Percentiles rank a stretch among this genome's conserved stretches.
Evolutionary conservation across 139 green algal genomes (phyloP).

Genomic region (Chlorella vulgaris): DNA sequence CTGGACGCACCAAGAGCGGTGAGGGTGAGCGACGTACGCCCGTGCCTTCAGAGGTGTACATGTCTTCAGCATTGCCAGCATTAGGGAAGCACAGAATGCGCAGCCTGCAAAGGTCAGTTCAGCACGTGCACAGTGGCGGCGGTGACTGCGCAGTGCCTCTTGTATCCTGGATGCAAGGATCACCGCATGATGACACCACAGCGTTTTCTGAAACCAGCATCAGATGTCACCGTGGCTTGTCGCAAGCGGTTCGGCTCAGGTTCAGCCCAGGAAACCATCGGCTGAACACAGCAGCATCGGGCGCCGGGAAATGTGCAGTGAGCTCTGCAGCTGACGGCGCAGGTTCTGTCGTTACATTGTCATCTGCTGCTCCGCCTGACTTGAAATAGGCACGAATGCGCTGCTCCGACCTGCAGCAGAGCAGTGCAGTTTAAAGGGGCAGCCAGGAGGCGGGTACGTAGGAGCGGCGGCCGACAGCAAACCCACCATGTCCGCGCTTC

Average conservation of each 20-base stretch:
- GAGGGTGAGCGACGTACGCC: conserved; percentile 57
- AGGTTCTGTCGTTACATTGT: conserved; percentile 30
- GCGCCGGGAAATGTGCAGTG: conserved; percentile 11
- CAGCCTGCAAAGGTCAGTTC: conserved; percentile 34
- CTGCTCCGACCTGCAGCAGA: neutral
- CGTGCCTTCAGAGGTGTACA: conserved; percentile 87
- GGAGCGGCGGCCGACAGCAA: neutral
- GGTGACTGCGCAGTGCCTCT: neutral
- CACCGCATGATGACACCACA: neutral
- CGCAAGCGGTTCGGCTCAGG: conserved; percentile 42
- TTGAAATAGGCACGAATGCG: neutral
- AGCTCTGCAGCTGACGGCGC: neutral
- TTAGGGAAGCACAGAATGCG: conserved; percentile 76
- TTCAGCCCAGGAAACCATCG: conserved; percentile 65
- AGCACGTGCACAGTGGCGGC: neutral
- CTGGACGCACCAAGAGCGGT: conserved; percentile 70
- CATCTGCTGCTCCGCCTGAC: conserved; percentile 51
- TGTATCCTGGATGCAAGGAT: neutral
- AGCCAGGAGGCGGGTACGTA: neutral
- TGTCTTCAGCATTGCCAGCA: conserved; percentile 86
- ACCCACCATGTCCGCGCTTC: conserved; percentile 20
- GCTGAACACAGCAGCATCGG: conserved; percentile 36
- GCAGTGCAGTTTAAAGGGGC: neutral
- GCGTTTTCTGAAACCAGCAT: neutral
- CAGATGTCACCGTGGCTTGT: conserved; percentile 34